Base-by-base conservation (phyloP, 768 basidiomycete species). In the Boletales sp. region DNA sequence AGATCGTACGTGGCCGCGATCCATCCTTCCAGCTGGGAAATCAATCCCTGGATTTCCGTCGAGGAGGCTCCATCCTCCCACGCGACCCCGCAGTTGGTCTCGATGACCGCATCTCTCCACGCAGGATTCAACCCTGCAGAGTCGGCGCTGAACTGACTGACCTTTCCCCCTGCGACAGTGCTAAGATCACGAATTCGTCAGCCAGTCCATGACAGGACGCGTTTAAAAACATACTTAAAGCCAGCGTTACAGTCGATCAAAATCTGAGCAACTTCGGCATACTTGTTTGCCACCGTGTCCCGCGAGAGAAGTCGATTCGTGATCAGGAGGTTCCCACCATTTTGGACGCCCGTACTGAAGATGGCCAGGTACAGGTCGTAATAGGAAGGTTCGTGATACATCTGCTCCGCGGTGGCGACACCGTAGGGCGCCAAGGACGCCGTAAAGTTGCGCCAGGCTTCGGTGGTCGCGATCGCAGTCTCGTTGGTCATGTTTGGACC, bases 121-220 rank as follows among this genome's bases (percentile, higher is more conserved):
- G 72, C 73, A 11, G 77, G 78, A 59, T 78, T 71, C n/a, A 78
- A 48, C 10, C 73, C 77, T 12, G 68, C 63, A 4, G 73, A 69
- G 40, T 69, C 62, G 0, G 76, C 70, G 19, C 70, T 57, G 2
- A 66, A 57, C 18, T 59, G 57, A 4, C 69, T 64, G 11, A 77
- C 77, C 5, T 68, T 71, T 1, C 79, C 77, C 2, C 79, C 79
- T 7, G 64, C 70, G 7, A 78, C 60, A 9, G 65, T 59, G 32
- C 78, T 79, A 2, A 4, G 40, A 4, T 17, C 4, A 13, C 13
- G 1, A 36, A 36, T 15, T 15, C 10, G 17, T 37, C 32, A 47
- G 27, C 12, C 3, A 5, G 13, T 34, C 13, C 11, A 30, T 31
- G 8, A 14, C 3, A 38, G 6, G 39, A 19, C 3, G 8, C 9